A percentile compares a stretch with the other conserved stretches of the same genome.
These are phyloP conservation scores for Suillus clintonianus DNA, from an alignment of 768 basidiomycete species.

Conservation along the genomic window DNA sequence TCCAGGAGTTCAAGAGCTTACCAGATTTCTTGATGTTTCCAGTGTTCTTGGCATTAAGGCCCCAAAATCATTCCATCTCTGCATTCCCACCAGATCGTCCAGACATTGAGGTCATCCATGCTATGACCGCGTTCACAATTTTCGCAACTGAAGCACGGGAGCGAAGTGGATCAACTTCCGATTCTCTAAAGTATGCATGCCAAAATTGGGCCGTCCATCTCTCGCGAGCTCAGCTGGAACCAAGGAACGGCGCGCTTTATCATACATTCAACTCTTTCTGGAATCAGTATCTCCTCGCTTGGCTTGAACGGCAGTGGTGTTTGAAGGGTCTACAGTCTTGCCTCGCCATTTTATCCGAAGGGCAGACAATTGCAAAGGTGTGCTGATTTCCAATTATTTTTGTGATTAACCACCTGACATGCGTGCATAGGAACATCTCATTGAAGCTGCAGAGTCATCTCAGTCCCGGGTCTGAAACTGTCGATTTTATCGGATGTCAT, in stretches of 20 bases:
- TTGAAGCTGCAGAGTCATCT: neutral
- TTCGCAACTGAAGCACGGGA: neutral
- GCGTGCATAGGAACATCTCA: neutral
- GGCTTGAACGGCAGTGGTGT: neutral
- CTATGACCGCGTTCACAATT: neutral
- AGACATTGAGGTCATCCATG: neutral
- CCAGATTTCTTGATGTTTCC: neutral
- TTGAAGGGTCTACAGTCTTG: neutral
- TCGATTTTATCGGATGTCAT: neutral
- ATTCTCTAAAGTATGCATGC: neutral
- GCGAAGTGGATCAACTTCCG: neutral
- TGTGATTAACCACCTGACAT: neutral
- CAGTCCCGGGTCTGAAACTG: neutral
- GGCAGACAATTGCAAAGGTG: neutral
- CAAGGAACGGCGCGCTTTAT: neutral
- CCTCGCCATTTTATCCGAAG: neutral
- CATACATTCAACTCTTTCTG: neutral
- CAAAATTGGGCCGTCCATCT: neutral
- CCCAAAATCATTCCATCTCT: neutral
- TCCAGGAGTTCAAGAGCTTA: neutral
- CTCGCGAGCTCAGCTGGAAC: neutral
- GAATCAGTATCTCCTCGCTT: neutral
- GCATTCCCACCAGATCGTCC: neutral
- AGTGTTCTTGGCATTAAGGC: neutral
- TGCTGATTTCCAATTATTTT: neutral